Evolutionary conservation across 148 eudicot species (phyloP), one percentile per base, ranked within the genome.

Genomic region (Euryodendron excelsum): DNA sequence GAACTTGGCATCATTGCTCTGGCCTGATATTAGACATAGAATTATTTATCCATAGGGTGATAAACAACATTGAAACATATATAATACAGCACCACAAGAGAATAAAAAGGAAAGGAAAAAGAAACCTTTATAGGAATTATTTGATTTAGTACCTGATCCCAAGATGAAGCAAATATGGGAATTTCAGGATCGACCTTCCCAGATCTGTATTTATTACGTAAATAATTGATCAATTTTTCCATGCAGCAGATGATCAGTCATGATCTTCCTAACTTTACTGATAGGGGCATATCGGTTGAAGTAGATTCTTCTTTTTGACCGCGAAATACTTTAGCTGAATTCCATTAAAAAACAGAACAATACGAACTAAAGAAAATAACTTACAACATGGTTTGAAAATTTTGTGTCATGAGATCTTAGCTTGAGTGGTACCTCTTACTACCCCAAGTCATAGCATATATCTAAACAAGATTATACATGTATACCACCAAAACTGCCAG

Each of bases 161-260:
- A 68, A 93, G 94, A 85, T 93, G 98, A 82, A 96, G 96, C 83
- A 93, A 75, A 80, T 91, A 96, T 1, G 99, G 97, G 77, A 90
- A 93, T 53, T n/a, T 86, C 78, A 64, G 93, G 91, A 82, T 90
- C 91, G 80, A 88, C 93, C 69, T 90, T 89, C 64, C 95, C 99
- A 10, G 98, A 88, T 88, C 99, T 96, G 86, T 62, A 84, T 77
- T 30, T 45, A 69, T 58, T 4, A 81, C 4, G 33, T 10, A 44
- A 45, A 79, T 34, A 68, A 52, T 45, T n/a, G 17, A 77, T 61
- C 37, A 77, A 69, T 45, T 25, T 34, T 66, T 36, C 33, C 64
- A 79, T 13, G 17, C 28, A 34, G 55, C 28, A 60, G 33, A 55
- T 41, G 98, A 96, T 89, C 73, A 96, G 85, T 80, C 98, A n/a